A percentile compares a stretch with the other conserved stretches of the same genome.
Conservation (phyloP, 352 stramenopile species). For the Phytophthora aleatoria region DNA sequence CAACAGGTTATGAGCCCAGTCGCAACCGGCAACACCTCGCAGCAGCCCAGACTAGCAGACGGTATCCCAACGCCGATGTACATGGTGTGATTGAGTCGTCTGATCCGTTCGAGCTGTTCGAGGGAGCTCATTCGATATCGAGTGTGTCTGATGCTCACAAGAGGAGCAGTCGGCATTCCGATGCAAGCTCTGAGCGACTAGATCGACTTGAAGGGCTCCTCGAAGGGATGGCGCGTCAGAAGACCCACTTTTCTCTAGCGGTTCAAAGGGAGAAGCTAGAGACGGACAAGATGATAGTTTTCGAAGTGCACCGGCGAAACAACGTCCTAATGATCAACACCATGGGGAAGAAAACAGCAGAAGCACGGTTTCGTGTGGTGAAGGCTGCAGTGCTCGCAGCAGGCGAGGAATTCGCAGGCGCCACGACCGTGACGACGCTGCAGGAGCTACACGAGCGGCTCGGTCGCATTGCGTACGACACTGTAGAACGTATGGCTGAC, state of each 20-base stretch:
- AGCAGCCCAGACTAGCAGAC: background rate
- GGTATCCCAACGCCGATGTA: background rate
- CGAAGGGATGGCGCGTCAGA: background rate
- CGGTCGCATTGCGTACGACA: conserved; percentile 7
- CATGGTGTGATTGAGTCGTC: background rate
- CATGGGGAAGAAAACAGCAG: background rate
- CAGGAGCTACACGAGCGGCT: conserved; percentile 2
- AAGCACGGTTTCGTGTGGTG: background rate
- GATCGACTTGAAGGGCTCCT: background rate
- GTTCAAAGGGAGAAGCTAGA: no score
- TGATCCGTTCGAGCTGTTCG: background rate
- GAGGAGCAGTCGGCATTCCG: background rate
- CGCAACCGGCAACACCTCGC: no score
- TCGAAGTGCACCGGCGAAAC: background rate
- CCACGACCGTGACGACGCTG: background rate
- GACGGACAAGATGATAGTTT: no score
- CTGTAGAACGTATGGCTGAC: conserved; percentile 3
- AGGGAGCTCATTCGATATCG: background rate
- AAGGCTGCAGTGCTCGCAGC: background rate
- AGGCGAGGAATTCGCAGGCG: no score
- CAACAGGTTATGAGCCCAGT: no score
- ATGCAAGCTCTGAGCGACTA: background rate
- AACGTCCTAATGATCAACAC: background rate
- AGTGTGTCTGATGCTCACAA: background rate
- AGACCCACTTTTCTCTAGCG: background rate